phyloP scores from a whole-genome alignment of 352 stramenopile species.

The Phytophthora aleatoria region DNA sequence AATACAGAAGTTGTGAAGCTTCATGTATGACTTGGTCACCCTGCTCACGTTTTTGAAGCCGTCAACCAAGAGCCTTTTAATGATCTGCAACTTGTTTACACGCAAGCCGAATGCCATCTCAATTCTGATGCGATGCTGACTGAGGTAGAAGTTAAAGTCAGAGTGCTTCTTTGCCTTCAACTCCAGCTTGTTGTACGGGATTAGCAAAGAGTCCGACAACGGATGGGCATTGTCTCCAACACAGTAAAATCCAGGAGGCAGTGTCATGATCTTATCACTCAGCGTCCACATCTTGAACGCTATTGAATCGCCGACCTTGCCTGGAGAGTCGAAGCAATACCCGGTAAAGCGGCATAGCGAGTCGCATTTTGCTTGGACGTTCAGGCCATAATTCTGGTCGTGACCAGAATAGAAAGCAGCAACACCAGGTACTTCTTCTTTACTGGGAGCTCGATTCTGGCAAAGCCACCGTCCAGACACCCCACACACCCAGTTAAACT shows the following conservation, averaged over 20 bases:
- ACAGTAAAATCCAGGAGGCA: not conserved
- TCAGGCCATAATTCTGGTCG: not conserved
- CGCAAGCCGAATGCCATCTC: slow-evolving; percentile 44
- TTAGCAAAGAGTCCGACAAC: slow-evolving; percentile 8
- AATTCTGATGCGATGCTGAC: slow-evolving; percentile 45
- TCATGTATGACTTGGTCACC: not conserved
- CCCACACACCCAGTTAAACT: slow-evolving; percentile 19
- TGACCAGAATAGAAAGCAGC: slow-evolving; percentile 8
- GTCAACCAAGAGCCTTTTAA: too few relatives aligned
- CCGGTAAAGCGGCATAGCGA: not conserved
- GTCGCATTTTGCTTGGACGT: not conserved
- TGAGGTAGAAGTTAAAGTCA: slow-evolving; percentile 44
- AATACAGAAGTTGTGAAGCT: not conserved
- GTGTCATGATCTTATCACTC: not conserved
- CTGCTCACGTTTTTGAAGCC: slow-evolving; percentile 4
- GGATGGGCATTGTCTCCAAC: slow-evolving; percentile 11
- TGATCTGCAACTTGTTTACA: too few relatives aligned
- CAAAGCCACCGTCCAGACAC: slow-evolving; percentile 20
- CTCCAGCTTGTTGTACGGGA: slow-evolving; percentile 11
- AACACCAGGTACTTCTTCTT: slow-evolving; percentile 5
- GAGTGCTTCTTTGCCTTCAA: slow-evolving; percentile 2
- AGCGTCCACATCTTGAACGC: not conserved
- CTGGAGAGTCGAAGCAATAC: not conserved
- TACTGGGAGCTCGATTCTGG: slow-evolving; percentile 2
- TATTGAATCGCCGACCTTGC: not conserved